Conservation (phyloP, 2,329 filamentous ascomycete species). For the Bisporella sp. region DNA sequence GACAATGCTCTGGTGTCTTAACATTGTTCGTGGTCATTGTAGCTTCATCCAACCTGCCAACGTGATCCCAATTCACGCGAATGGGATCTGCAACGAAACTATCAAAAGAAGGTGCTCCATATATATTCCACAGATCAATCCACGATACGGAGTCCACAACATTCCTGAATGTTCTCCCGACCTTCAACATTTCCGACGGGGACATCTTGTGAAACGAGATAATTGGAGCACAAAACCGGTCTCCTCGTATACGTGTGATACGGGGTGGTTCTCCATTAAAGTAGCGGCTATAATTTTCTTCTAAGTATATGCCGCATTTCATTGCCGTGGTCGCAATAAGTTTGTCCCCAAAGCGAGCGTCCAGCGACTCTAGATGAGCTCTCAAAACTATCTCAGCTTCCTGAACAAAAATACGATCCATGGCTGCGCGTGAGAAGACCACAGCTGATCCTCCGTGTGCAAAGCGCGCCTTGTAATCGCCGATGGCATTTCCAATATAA, state of each 20-base stretch:
- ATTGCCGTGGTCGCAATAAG: conserved; percentile 46
- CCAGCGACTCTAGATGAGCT: conserved; percentile 41
- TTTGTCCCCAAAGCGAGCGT: conserved; percentile 47
- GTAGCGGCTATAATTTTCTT: conserved; percentile 45
- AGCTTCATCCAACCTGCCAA: conserved; percentile 41
- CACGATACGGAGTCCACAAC: conserved; percentile 2
- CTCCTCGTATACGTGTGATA: conserved; percentile 40
- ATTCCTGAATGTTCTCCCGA: neutral
- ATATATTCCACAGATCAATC: conserved; percentile 38
- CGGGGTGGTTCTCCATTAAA: conserved; percentile 49
- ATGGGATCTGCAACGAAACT: conserved; percentile 32
- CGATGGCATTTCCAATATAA: conserved; percentile 50
- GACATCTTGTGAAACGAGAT: conserved; percentile 9
- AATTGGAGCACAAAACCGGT: conserved; percentile 37
- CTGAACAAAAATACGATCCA: conserved; percentile 38
- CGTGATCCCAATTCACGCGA: conserved; percentile 38
- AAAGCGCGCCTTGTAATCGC: conserved; percentile 48
- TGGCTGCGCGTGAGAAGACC: conserved; percentile 43
- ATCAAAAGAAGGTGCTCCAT: conserved; percentile 34
- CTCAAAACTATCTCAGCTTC: conserved; percentile 35
- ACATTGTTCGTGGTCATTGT: conserved; percentile 33
- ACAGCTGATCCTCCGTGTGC: conserved; percentile 50
- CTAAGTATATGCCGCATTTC: conserved; percentile 46
- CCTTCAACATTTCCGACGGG: neutral
- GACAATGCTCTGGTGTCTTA: conserved; percentile 35